Percentiles rank a stretch among this genome's conserved stretches.
Evolutionary conservation across 257 asterid species (phyloP).

Genomic region (Scutellaria minor): DNA sequence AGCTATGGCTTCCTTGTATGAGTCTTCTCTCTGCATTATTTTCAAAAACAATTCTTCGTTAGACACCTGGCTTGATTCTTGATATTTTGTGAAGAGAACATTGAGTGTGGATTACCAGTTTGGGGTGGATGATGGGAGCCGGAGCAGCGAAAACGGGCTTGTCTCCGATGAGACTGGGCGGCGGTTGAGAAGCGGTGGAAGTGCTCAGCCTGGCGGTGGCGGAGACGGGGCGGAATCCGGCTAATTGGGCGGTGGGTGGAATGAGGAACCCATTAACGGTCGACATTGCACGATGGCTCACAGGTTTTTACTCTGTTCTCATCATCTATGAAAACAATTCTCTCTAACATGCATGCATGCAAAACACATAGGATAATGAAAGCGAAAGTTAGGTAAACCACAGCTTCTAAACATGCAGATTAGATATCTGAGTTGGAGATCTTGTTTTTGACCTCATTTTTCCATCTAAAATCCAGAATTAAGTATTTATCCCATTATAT

Average conservation of each 20-base stretch:
- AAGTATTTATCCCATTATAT: too few species aligned
- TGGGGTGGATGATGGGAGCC: constrained; percentile 21
- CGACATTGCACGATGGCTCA: constrained; percentile 24
- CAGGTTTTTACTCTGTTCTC: constrained; percentile 24
- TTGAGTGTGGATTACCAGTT: constrained; percentile 8
- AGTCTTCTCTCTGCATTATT: constrained; percentile 69
- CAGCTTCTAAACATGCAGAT: constrained; percentile 32
- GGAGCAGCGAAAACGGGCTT: constrained; percentile 39
- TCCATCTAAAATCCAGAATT: not conserved
- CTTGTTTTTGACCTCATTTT: constrained; percentile 9
- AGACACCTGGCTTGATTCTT: not conserved
- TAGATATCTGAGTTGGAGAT: constrained; percentile 25
- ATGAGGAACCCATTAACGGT: constrained; percentile 32
- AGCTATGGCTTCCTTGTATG: constrained; percentile 75
- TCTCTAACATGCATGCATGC: constrained; percentile 33
- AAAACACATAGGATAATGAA: constrained; percentile 31
- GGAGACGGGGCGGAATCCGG: constrained; percentile 13
- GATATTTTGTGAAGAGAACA: not conserved
- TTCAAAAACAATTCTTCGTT: not conserved
- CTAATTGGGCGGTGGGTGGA: constrained; percentile 25
- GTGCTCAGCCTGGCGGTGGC: constrained; percentile 28
- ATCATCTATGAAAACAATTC: constrained; percentile 16
- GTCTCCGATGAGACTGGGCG: constrained; percentile 34
- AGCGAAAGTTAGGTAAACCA: constrained; percentile 36
- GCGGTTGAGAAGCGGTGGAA: constrained; percentile 26